Percentiles rank a stretch among this genome's conserved stretches.
phyloP scores from a whole-genome alignment of 2,329 filamentous ascomycete species.

The Aspergillus sp. region DNA sequence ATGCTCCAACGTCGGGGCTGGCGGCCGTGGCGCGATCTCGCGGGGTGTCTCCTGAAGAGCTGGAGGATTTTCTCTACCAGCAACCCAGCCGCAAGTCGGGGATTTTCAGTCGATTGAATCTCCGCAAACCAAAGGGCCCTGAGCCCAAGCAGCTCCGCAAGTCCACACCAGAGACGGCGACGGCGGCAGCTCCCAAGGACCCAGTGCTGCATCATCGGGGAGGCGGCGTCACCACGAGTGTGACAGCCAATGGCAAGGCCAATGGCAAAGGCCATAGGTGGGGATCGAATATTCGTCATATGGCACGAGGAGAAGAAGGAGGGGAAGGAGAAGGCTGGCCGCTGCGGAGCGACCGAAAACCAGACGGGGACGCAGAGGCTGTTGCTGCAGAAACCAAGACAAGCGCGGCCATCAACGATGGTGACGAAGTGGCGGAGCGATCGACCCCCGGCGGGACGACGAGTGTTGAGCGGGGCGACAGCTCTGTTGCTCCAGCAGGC shows the following conservation, averaged over 20 bases:
- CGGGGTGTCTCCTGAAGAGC: constrained; percentile 42
- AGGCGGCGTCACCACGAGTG: neutral
- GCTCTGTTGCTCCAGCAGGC: too few relatives aligned
- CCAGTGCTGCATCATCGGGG: neutral
- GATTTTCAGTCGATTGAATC: constrained; percentile 26
- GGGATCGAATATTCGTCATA: neutral
- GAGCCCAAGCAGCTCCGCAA: constrained; percentile 41
- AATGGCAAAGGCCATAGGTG: neutral
- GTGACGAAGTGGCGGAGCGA: too few relatives aligned
- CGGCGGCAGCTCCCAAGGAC: constrained; percentile 29
- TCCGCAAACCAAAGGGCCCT: constrained; percentile 19
- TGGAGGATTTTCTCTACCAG: constrained; percentile 28
- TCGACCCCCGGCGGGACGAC: too few relatives aligned
- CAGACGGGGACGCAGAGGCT: neutral
- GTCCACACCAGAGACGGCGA: constrained; percentile 5
- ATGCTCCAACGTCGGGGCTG: constrained; percentile 27
- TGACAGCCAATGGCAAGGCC: neutral
- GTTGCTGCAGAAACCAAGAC: neutral
- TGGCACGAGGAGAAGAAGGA: too few relatives aligned
- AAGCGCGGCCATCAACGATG: too few relatives aligned
- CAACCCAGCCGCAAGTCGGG: constrained; percentile 17
- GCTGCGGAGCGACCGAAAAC: neutral
- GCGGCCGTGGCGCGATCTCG: constrained; percentile 43
- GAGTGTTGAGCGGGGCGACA: too few relatives aligned
- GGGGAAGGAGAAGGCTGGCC: neutral